Evolutionary conservation across 306 rosid genomes (phyloP), one percentile per base, ranked within the genome.

Genomic region (Benincasa hispida): DNA sequence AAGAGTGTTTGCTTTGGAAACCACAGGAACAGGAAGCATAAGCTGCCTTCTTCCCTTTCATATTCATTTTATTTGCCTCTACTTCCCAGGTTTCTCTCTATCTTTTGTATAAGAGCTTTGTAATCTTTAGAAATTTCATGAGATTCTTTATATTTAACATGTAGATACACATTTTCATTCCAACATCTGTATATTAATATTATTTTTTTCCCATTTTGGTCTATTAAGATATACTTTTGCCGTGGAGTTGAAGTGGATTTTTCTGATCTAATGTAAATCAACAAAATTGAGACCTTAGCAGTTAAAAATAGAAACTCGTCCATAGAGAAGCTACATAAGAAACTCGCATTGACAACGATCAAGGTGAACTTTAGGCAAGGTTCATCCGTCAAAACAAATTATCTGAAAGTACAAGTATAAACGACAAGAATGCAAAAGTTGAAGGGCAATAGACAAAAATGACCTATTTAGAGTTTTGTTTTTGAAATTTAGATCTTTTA

Each of bases 31-130:
- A 73, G 19, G 47, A 53, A 53, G 75, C 83, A 78, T 84, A 72
- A 83, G 81, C 83, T 81, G 83, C 82, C 78, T 77, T 81, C 77
- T 79, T 80, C 18, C 5, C 48, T 35, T 35, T 24, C 53, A 39
- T 67, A 68, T 68, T 68, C 56, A 42, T 68, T 68, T 68, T 21
- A 13, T 68, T 68, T 42, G 35, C 67, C 67, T 60, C 1, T 25
- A 24, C 75, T 42, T 42, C 6, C 34, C 56, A 39, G 74, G 2
- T 1, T 68, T 68, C 34, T 60, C 35, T 60, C 2, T 69, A 7
- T 41, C 75, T 69, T 69, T 42, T 42, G 56, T 25, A 14, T 22
- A 42, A 69, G 18, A 42, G 75, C 37, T 25, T 27, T 70, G 60
- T 48, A 28, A 51, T 28, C 22, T 47, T 51, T 72, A 72, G 76